A percentile compares a stretch with the other conserved stretches of the same genome.
Conservation (phyloP, 2,329 filamentous ascomycete genomes). For the Cytospora piceicola region DNA sequence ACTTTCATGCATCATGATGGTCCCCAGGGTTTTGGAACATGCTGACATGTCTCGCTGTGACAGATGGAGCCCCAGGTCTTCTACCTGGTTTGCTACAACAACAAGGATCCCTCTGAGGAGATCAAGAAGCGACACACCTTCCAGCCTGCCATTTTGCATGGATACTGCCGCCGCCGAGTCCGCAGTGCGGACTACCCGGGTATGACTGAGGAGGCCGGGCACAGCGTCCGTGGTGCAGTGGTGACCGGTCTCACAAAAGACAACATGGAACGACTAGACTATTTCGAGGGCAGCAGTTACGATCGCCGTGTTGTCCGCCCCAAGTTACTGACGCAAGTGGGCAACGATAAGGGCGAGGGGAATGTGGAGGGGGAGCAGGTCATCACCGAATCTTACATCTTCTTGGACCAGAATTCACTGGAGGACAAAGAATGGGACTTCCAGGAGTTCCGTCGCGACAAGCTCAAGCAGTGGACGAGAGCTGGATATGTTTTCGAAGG, state of each 20-base stretch:
- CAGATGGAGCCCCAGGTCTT: slow-evolving; percentile 86
- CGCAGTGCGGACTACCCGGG: slow-evolving; percentile 77
- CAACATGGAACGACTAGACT: slow-evolving; percentile 76
- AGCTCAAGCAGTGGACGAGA: slow-evolving; percentile 61
- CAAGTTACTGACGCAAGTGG: slow-evolving; percentile 49
- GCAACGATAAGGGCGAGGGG: slow-evolving; percentile 45
- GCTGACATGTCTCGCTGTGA: neutral
- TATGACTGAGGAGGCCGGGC: slow-evolving; percentile 61
- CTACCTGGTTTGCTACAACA: slow-evolving; percentile 78
- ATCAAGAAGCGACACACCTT: slow-evolving; percentile 63
- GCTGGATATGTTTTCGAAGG: slow-evolving; percentile 52
- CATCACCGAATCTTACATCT: slow-evolving; percentile 69
- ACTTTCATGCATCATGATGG: too few species aligned
- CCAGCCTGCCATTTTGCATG: slow-evolving; percentile 74
- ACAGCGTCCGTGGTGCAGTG: slow-evolving; percentile 73
- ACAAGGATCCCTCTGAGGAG: slow-evolving; percentile 51
- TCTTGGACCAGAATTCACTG: slow-evolving; percentile 53
- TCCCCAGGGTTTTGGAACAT: too few species aligned
- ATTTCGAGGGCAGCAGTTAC: slow-evolving; percentile 82
- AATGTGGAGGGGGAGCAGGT: slow-evolving; percentile 51
- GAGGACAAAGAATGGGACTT: slow-evolving; percentile 87
- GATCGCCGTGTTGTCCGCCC: slow-evolving; percentile 58
- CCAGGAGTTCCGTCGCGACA: slow-evolving; percentile 77
- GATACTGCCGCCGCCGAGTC: slow-evolving; percentile 74
- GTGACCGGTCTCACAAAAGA: slow-evolving; percentile 78